Percentiles rank a stretch among this genome's conserved stretches.
Conservation (phyloP, 2,329 filamentous ascomycete genomes). For the Ascochyta koolunga region DNA sequence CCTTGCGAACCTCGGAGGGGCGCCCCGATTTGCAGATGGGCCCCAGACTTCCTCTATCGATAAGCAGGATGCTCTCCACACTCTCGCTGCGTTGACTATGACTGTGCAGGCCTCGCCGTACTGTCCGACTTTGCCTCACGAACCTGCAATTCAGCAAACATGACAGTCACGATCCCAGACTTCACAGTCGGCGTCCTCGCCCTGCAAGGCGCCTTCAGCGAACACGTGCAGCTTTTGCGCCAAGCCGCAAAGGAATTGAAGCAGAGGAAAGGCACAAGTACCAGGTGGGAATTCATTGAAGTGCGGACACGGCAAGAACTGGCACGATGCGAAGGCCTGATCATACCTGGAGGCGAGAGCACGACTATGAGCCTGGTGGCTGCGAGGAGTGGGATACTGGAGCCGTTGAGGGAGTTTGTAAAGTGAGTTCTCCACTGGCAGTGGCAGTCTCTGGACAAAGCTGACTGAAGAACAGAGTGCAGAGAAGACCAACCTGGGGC, state of each 20-base stretch:
- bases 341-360: constrained; percentile 94
- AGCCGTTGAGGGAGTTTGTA: constrained; percentile 86
- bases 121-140: too few species aligned
- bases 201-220: constrained; percentile 90
- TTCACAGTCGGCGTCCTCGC: constrained; percentile 69
- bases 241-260: constrained; percentile 65
- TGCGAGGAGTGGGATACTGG: constrained; percentile 77
- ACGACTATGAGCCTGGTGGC: constrained; percentile 92
- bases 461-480: constrained; percentile 58
- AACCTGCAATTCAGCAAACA: neutral
- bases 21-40: constrained; percentile 3
- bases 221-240: constrained; percentile 80
- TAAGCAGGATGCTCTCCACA: constrained; percentile 7
- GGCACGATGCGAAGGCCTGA: constrained; percentile 75
- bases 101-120: constrained; percentile 1
- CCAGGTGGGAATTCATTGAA: constrained; percentile 70
- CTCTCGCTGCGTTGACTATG: constrained; percentile 11
- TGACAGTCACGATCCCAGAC: constrained; percentile 35
- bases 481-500: constrained; percentile 87
- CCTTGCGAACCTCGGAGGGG: constrained; percentile 1
- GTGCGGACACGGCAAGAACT: constrained; percentile 79
- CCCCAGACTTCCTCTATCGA: constrained; percentile 16
- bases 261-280: constrained; percentile 21
- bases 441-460: neutral
- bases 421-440: constrained; percentile 66